Evolutionary conservation across 73 alveolate species (phyloP).

Genomic region (Blepharisma japonicum): DNA sequence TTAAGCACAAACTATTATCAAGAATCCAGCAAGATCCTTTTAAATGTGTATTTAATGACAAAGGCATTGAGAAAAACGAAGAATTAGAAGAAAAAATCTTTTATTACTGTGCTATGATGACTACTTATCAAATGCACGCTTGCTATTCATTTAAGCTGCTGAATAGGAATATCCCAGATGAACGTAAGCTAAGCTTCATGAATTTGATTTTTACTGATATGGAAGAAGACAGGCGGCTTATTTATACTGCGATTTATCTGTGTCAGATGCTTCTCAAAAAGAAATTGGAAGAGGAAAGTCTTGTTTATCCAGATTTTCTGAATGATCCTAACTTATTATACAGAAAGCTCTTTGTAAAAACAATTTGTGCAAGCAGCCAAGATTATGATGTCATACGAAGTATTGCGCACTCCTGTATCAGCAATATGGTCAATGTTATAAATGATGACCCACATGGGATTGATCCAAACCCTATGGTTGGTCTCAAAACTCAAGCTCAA

Average conservation of each 20-base stretch:
- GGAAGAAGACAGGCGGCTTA: slow-evolving; percentile 23
- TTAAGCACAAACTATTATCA: not conserved
- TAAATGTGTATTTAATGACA: not conserved
- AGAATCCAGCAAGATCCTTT: slow-evolving; percentile 29
- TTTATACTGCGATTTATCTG: slow-evolving; percentile 13
- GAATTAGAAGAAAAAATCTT: not conserved
- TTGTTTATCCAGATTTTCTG: not conserved
- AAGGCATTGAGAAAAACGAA: not conserved
- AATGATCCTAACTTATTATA: not conserved
- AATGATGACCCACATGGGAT: slow-evolving; percentile 10
- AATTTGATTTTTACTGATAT: slow-evolving; percentile 23
- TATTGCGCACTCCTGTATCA: not conserved
- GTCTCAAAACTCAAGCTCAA: not conserved
- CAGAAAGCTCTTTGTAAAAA: not conserved
- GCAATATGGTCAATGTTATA: not conserved
- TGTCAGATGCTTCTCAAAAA: not conserved
- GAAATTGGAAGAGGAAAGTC: not conserved
- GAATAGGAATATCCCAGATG: not conserved
- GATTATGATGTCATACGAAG: not conserved
- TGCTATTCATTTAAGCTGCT: not conserved
- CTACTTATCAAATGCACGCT: slow-evolving; percentile 25
- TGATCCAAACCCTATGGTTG: not conserved
- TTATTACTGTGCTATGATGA: not conserved
- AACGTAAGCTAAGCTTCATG: not conserved
- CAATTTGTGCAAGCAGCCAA: not conserved